These are phyloP conservation scores for Byssothecium circinans DNA, from an alignment of 2,329 filamentous ascomycete genomes.

Conservation along the genomic window DNA sequence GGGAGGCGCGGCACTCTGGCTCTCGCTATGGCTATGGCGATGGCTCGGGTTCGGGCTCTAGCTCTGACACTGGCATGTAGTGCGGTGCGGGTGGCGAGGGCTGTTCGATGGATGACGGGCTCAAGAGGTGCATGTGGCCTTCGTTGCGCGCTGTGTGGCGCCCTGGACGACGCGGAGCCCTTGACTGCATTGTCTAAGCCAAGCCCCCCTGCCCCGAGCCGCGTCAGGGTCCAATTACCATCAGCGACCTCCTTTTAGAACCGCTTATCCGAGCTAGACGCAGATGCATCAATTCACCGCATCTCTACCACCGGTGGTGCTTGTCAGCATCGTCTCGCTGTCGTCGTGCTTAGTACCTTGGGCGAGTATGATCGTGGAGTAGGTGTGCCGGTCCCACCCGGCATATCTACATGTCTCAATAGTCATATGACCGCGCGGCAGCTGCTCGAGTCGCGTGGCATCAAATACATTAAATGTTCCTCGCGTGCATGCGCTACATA, in stretches of 20 bases:
- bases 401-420: no score
- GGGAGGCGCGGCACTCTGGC: constrained; percentile 16
- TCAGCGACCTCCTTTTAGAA: background rate
- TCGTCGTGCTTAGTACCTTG: no score
- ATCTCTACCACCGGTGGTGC: no score
- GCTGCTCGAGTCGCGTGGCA: background rate
- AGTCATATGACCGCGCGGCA: no score
- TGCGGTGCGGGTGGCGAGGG: constrained; percentile 3
- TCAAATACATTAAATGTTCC: background rate
- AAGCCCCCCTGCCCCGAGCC: constrained; percentile 8
- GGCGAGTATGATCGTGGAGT: no score
- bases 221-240: constrained; percentile 1
- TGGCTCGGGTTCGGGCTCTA: no score
- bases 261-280: background rate
- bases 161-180: no score
- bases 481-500: background rate
- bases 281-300: background rate
- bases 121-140: constrained; percentile 4
- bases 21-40: no score
- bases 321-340: no score
- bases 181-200: constrained; percentile 7
- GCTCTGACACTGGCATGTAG: no score
- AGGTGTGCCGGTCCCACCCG: no score
- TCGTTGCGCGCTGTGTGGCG: constrained; percentile 1
- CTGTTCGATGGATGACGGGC: constrained; percentile 9